Evolutionary conservation across 345 rosid species (phyloP).

Genomic region (Jatropha curcas): DNA sequence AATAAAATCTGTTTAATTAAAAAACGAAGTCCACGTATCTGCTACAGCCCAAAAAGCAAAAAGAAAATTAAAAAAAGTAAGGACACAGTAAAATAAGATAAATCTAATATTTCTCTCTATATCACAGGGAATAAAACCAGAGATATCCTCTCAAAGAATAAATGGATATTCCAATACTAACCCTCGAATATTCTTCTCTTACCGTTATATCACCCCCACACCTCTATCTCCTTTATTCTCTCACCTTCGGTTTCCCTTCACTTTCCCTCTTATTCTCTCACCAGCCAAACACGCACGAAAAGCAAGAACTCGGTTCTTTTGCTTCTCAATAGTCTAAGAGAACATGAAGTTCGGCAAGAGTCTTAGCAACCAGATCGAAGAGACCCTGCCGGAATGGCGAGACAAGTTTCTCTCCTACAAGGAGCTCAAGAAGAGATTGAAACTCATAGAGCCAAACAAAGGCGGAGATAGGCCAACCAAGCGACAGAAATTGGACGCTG

Average conservation of each 20-base stretch:
- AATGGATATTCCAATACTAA: constrained; percentile 59
- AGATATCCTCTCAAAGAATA: constrained; percentile 39
- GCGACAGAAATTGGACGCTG: constrained; percentile 14
- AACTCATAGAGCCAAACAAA: constrained; percentile 56
- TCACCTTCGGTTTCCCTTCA: background rate
- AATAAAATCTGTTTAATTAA: no score
- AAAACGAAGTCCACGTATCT: no score
- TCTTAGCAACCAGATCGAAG: constrained; percentile 93
- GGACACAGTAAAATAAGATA: background rate
- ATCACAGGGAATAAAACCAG: constrained; percentile 42
- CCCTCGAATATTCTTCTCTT: constrained; percentile 68
- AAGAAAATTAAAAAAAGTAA: background rate
- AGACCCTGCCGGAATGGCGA: constrained; percentile 91
- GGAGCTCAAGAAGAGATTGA: constrained; percentile 83
- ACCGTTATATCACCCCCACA: constrained; percentile 39
- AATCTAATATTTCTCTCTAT: background rate
- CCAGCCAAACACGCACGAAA: background rate
- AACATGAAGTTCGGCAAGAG: constrained; percentile 93
- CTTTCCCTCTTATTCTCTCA: constrained; percentile 18
- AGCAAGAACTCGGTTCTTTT: background rate
- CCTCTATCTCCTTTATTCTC: background rate
- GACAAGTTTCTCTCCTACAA: constrained; percentile 96
- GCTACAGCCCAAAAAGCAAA: background rate
- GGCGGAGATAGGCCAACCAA: constrained; percentile 8
- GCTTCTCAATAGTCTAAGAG: no score